Percentiles rank a stretch among this genome's conserved stretches.
Conservation (phyloP, 176 grass and related monocot genomes). For the Hsuehochloa calcarea region DNA sequence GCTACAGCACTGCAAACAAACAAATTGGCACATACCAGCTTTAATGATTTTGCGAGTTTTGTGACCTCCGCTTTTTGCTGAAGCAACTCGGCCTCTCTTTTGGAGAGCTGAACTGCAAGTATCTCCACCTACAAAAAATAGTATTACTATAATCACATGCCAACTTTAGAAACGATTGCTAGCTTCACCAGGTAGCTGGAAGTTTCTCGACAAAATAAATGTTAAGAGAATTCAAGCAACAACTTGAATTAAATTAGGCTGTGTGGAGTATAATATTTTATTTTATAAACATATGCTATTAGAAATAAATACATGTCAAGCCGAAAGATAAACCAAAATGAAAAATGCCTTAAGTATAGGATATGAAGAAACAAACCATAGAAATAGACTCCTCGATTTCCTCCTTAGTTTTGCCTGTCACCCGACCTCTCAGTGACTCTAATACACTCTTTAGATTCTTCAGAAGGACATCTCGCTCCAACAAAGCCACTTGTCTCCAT, state of each 20-base stretch:
- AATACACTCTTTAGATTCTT: constrained; percentile 77
- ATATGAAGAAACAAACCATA: constrained; percentile 64
- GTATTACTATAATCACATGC: constrained; percentile 30
- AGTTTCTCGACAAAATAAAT: neutral
- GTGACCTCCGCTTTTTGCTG: constrained; percentile 82
- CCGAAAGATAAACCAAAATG: neutral
- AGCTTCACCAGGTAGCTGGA: neutral
- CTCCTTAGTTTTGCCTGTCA: constrained; percentile 74
- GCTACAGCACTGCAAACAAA: neutral
- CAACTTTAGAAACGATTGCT: neutral
- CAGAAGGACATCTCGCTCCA: constrained; percentile 78
- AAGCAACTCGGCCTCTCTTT: constrained; percentile 88
- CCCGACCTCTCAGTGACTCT: constrained; percentile 56
- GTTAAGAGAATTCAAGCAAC: neutral
- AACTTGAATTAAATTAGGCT: constrained; percentile 1
- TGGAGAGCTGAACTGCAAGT: constrained; percentile 74
- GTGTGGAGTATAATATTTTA: neutral
- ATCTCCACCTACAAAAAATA: constrained; percentile 66
- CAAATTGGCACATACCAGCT: constrained; percentile 45
- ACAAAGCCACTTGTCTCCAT: constrained; percentile 76
- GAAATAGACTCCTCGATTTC: constrained; percentile 78
- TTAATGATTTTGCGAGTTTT: constrained; percentile 80
- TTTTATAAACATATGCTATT: neutral
- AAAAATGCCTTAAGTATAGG: constrained; percentile 9
- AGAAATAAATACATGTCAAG: neutral